Evolutionary conservation across 176 grass and related monocot species (phyloP).

Genomic region (Lolium perenne): DNA sequence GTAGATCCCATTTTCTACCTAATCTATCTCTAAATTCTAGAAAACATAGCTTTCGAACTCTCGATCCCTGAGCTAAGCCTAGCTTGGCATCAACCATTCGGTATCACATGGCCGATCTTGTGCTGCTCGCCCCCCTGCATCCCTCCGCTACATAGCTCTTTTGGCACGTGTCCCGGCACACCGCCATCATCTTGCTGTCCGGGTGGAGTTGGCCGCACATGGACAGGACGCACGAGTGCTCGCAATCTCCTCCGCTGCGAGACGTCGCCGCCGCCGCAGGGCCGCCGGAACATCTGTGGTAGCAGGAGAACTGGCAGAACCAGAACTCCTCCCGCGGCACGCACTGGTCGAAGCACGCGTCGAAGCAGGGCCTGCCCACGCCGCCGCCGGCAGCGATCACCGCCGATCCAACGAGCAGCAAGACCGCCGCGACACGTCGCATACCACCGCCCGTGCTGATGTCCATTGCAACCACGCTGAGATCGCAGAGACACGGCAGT

Average conservation of each 20-base stretch:
- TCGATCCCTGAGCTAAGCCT: background rate
- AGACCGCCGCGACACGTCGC: background rate
- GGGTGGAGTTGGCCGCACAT: constrained; percentile 37
- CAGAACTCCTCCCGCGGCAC: constrained; percentile 45
- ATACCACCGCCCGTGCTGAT: background rate
- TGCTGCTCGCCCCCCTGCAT: constrained; percentile 2
- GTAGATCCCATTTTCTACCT: background rate
- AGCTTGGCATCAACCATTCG: background rate
- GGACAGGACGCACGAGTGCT: constrained; percentile 33
- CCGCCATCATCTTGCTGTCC: constrained; percentile 48
- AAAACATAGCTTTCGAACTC: background rate
- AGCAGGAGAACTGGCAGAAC: constrained; percentile 57
- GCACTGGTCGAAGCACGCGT: constrained; percentile 58
- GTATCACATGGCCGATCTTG: background rate
- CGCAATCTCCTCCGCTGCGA: background rate
- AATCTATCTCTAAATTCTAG: background rate
- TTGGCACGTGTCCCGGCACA: constrained; percentile 49
- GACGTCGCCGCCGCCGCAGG: background rate
- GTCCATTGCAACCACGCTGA: background rate
- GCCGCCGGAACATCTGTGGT: constrained; percentile 35
- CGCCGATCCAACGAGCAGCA: constrained; percentile 4
- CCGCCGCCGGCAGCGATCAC: background rate
- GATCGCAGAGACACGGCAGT: background rate
- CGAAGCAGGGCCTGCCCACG: constrained; percentile 39
- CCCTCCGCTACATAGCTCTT: constrained; percentile 24